Evolutionary conservation across 2,329 filamentous ascomycete species (phyloP), one percentile per base, ranked within the genome.

Genomic region (Capronia epimyces): DNA sequence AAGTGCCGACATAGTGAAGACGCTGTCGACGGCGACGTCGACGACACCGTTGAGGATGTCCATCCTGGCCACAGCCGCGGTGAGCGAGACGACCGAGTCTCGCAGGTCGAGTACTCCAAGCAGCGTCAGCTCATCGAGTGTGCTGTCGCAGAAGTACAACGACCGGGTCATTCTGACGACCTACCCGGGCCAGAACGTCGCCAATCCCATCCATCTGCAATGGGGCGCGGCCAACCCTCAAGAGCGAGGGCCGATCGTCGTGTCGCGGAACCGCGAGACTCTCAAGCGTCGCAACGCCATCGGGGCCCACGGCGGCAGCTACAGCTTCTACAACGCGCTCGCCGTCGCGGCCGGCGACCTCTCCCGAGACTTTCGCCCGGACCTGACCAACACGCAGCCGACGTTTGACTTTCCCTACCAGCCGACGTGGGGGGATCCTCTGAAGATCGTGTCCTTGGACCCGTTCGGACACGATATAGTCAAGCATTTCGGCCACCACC

Each of bases 381-480:
- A 86, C 65, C 84, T 86, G 67, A 84, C 83, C 55, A 87, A 97
- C 68, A 95, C 89, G 6, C 87, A 97, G 67, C 93, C 93, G 12
- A 89, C 90, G n/a, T 87, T 82, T 18, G 81, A 84, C 47, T 87
- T 97, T 65, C 89, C 89, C 0, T 89, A 88, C 5, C 94, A 95
- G 62, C 83, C 87, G 7, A 82, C 93, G 70, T 98, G 91, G 91
- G 80, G 79, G 20, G 87, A 95, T 65, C 81, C 79, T 63, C 89
- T 88, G 69, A 97, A 96, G 75, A 97, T 98, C 57, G 91, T 98
- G 13, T 88, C 91, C 16, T 95, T 98, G 89, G 91, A 97, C 66
- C 91, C 91, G 0, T 87, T 86, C 67, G 91, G 91, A 5, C 93
- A 97, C 71, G 74, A 95, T 53, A 80, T 85, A 9, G 87, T 88